Base-by-base conservation (phyloP, 345 rosid genomes). In the Pistacia vera region DNA sequence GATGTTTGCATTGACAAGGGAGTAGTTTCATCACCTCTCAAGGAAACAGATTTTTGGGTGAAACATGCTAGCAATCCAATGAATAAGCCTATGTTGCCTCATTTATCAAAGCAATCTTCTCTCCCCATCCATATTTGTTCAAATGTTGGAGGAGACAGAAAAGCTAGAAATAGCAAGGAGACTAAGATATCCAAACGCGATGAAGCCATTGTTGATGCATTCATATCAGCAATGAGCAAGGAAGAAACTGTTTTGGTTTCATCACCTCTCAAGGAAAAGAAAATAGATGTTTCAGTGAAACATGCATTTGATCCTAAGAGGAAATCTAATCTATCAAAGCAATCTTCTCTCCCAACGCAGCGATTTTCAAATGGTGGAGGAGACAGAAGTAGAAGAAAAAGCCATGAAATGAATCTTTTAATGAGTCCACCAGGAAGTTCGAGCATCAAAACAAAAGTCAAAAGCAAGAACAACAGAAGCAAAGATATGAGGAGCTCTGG, bases 301-400 rank as follows among this genome's bases (percentile, higher is more conserved):
- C 72, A 28, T 61, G 75, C 22, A 18, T 51, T 35, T 17, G 13
- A 52, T 67, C 59, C 62, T 54, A 77, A 75, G 79, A 55, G 49
- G 68, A 81, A 71, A 56, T 12, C 76, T 13, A 22, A 5, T 20
- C 44, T 16, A 58, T 62, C 71, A 52, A 80, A 70, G 36, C 17
- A 81, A 33, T 65, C 63, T 35, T 11, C 75, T 71, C 7, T 35
- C 3, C 41, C 49, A 44, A 49, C 68, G 71, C 62, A 64, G 57
- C 67, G 76, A 70, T 71, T 75, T 68, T 81, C 38, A 51, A 71
- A 66, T 35, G 64, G 76, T 72, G 78, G 70, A 66, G 69, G 56
- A 46, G 35, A 70, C 57, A 10, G 61, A 41, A 54, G 46, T 54
- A 17, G 56, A 16, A 49, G 12, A 36, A 22, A 72, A 63, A 73